phyloP scores from a whole-genome alignment of 495 filamentous ascomycete species.

The Xylaria longipes region DNA sequence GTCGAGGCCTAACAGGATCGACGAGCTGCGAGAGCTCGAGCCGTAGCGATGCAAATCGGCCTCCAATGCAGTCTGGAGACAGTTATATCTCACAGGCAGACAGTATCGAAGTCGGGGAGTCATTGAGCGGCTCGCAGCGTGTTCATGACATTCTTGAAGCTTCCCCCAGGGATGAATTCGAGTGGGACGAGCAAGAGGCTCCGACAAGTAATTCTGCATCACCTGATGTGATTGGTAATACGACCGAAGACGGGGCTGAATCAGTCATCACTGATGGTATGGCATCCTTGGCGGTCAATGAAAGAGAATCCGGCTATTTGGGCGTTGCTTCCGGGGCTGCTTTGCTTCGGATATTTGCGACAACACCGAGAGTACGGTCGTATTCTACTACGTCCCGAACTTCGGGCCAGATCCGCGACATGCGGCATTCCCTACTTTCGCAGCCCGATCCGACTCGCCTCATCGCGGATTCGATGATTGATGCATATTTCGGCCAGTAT shows the following conservation, averaged over 20 bases:
- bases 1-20: neutral
- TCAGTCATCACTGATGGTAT: conserved; percentile 28
- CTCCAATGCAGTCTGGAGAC: neutral
- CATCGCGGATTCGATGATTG: conserved; percentile 27
- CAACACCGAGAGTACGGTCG: neutral
- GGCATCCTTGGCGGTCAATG: conserved; percentile 27
- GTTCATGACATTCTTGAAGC: conserved; percentile 22
- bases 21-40: neutral
- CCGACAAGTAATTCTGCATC: neutral
- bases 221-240: neutral
- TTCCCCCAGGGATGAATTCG: conserved; percentile 31
- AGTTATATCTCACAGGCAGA: neutral
- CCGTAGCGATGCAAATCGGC: neutral
- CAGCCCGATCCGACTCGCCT: conserved; percentile 26
- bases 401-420: conserved; percentile 1
- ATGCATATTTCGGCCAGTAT: conserved; percentile 46
- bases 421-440: conserved; percentile 13
- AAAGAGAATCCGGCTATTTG: conserved; percentile 26
- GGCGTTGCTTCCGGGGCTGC: conserved; percentile 30
- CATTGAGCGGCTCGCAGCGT: neutral
- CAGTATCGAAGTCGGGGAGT: neutral
- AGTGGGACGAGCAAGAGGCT: conserved; percentile 34
- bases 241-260: conserved; percentile 1
- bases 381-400: conserved; percentile 11
- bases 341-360: conserved; percentile 28